Conservation (phyloP, 1,139 yeast genomes). For the Yarrowia galli region DNA sequence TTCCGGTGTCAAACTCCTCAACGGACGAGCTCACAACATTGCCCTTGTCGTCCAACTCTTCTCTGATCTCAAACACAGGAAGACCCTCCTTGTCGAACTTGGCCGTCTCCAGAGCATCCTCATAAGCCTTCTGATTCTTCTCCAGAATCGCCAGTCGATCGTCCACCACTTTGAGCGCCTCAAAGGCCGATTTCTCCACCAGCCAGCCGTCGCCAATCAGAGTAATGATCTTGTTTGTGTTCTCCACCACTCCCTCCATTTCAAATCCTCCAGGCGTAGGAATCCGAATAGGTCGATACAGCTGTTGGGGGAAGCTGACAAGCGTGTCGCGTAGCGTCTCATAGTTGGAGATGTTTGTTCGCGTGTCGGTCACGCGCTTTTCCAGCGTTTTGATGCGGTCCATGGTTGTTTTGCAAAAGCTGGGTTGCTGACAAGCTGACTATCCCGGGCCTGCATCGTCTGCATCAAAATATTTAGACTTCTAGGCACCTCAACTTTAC, state of each 20-base stretch:
- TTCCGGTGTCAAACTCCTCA: conserved; percentile 18
- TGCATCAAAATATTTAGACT: conserved; percentile 9
- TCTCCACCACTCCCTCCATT: conserved; percentile 26
- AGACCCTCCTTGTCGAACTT: conserved; percentile 55
- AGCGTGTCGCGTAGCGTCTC: conserved; percentile 26
- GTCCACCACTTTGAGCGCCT: conserved; percentile 51
- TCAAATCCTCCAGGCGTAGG: conserved; percentile 16
- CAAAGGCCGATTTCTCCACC: conserved; percentile 56
- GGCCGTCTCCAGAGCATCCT: conserved; percentile 35
- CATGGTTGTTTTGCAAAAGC: background rate
- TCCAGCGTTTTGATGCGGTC: conserved; percentile 21
- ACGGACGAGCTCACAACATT: conserved; percentile 6
- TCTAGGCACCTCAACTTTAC: conserved; percentile 7
- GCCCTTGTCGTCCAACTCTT: conserved; percentile 64
- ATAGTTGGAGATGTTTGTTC: conserved; percentile 21
- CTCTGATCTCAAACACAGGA: conserved; percentile 82
- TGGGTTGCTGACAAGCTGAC: background rate
- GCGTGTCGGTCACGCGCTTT: conserved; percentile 28
- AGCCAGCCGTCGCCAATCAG: conserved; percentile 68
- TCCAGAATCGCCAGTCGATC: conserved; percentile 3
- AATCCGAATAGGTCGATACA: conserved; percentile 18
- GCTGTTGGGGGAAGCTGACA: conserved; percentile 17
- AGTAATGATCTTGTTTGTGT: conserved; percentile 52
- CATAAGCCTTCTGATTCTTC: background rate
- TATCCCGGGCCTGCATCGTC: background rate